Base-by-base conservation (phyloP, 768 basidiomycete species). In the Candolleomyces eurysporus region DNA sequence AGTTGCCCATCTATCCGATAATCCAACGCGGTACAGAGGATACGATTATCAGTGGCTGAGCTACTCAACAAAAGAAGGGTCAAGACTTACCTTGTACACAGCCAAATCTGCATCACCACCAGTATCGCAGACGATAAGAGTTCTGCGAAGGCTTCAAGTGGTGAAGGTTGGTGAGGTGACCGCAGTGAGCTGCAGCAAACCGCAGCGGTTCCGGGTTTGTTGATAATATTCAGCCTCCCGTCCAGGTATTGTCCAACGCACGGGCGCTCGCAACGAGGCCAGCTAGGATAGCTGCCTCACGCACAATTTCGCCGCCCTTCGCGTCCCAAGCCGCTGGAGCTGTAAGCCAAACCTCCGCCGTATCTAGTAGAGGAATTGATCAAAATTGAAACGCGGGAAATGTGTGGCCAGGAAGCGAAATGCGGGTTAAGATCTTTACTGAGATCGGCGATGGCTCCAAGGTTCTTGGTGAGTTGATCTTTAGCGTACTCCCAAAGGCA, bases 141-240 rank as follows among this genome's bases (percentile, higher is more conserved):
- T 87, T 92, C 69, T 95, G 92, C 19, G 87, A 89, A 0, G 90
- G 83, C 55, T 84, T 86, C 59, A 95, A 76, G 65, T 88, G 86
- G 72, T 94, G 91, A 3, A 95, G 76, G 61, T 90, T 85, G 32
- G 90, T 91, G 55, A 95, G 78, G 61, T 89, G 85, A 3, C 90
- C 91, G 62, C 92, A 94, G 62, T 96, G 94, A 8, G 94, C 90
- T 7, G 94, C 94, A n/a, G 92, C 92, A 93, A 8, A 94, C 90
- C 8, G 94, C 94, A n/a, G 92, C 92, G 1, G 94, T 94, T 73
- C 94, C 92, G 5, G 84, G 83, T 61, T 85, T 83, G n/a, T 91
- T 92, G 71, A 95, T 94, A 65, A 95, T 93, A 2, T 43, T 43
- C 42, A 43, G n/a, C n/a, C 42, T 11, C n/a, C 42, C n/a, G 13